Conservation (phyloP, 2,329 filamentous ascomycete species). For the Zymoseptoria brevis region DNA sequence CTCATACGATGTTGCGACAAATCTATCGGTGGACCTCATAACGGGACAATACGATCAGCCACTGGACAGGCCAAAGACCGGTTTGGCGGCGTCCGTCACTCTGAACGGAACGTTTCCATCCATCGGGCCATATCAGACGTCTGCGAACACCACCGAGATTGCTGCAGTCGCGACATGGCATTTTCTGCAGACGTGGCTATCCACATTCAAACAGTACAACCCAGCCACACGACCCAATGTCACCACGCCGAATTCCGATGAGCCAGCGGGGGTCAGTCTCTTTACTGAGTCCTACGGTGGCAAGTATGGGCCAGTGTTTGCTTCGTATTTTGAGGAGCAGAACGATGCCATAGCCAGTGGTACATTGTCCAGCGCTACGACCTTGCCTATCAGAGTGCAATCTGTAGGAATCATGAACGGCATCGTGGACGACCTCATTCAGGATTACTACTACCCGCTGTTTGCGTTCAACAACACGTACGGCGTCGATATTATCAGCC, state of each 20-base stretch:
- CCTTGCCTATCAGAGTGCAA: neutral
- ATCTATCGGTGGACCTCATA: conserved; percentile 2
- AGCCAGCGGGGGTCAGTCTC: conserved; percentile 22
- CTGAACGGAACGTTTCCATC: conserved; percentile 27
- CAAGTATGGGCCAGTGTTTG: conserved; percentile 57
- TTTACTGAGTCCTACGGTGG: conserved; percentile 42
- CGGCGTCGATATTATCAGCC: conserved; percentile 48
- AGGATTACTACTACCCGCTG: conserved; percentile 42
- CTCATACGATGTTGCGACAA: conserved; percentile 38
- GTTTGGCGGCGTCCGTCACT: conserved; percentile 32
- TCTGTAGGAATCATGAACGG: conserved; percentile 34
- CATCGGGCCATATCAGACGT: conserved; percentile 7
- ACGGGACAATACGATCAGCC: neutral
- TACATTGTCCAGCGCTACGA: neutral
- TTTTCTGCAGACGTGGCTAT: conserved; percentile 49
- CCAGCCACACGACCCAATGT: conserved; percentile 41
- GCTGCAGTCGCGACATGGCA: conserved; percentile 50
- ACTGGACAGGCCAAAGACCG: neutral
- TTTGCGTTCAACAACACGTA: conserved; percentile 49
- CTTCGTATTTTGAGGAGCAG: conserved; percentile 48
- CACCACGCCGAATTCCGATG: conserved; percentile 37
- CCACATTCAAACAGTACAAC: conserved; percentile 31
- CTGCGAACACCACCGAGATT: conserved; percentile 47
- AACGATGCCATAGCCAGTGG: conserved; percentile 47
- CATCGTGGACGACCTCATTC: conserved; percentile 40